phyloP scores from a whole-genome alignment of 2,329 filamentous ascomycete genomes.

The Scedosporium aurantiacum region DNA sequence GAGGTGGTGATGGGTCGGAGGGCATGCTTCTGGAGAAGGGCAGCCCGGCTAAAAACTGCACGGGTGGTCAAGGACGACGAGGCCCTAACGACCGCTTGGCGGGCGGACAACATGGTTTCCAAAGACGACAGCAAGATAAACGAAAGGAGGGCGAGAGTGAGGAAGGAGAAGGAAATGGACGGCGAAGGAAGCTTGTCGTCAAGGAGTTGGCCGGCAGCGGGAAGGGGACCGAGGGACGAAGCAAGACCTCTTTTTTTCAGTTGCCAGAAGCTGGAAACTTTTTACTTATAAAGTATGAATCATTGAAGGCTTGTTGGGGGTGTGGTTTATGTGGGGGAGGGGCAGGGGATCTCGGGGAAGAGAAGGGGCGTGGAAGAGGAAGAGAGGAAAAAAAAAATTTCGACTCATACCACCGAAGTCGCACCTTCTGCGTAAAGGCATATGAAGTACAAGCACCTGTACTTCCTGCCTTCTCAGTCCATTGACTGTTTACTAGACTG shows the following conservation, averaged over 20 bases:
- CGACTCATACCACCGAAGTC: conserved; percentile 2
- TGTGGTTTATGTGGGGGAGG: conserved; percentile 11
- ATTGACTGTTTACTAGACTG: neutral
- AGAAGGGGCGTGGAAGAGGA: neutral
- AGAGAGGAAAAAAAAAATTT: neutral
- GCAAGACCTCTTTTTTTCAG: conserved; percentile 11
- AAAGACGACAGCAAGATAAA: neutral
- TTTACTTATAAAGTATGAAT: conserved; percentile 4
- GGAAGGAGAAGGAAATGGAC: conserved; percentile 3
- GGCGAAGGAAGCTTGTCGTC: conserved; percentile 6
- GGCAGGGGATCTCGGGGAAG: conserved; percentile 8
- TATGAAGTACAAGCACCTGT: neutral
- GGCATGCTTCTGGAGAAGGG: conserved; percentile 6
- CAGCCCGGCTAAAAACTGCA: neutral
- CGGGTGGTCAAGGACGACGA: conserved; percentile 15
- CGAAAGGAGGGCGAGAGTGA: conserved; percentile 3
- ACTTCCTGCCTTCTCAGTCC: too few species aligned
- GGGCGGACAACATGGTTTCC: conserved; percentile 30
- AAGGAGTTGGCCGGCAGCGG: neutral
- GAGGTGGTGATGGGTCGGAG: conserved; percentile 20
- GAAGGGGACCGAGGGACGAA: neutral
- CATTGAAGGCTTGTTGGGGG: conserved; percentile 6
- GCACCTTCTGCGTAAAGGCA: neutral
- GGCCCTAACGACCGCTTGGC: conserved; percentile 30
- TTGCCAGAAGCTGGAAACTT: conserved; percentile 6